Base-by-base conservation (phyloP, 192 early-diverging fungal genomes). In the Linnemannia zychae region DNA sequence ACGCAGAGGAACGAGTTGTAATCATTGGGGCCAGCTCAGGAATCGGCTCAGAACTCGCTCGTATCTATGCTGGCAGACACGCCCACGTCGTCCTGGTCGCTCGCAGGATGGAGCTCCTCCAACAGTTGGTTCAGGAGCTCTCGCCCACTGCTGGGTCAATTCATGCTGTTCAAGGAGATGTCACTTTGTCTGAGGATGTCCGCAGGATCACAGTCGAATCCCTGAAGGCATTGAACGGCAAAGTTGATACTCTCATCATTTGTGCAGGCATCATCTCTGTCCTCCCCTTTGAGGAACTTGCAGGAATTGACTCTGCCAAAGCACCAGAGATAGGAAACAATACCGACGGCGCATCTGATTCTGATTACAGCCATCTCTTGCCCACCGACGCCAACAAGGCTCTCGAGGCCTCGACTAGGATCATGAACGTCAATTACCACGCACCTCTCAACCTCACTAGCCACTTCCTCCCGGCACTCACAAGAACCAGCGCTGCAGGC, bases 11-110 rank as follows among this genome's bases (percentile, higher is more conserved):
- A 69, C 72, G 82, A 48, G 95, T 95, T 5, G 91, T 95, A 3
- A 92, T 96, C 69, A 89, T 97, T 31, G 96, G 96, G 0, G 94
- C 94, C 28, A 95, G 94, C 20, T 93, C 92, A 50, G 96, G 96
- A 3, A 96, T 97, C 46, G 96, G 96, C 1, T 83, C 87, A 5
- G 86, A 91, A 33, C 72, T 93, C 31, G 95, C 96, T 9, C 87
- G 93, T 4, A 87, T 91, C 38, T 96, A 95, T 77, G 94, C 96
- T 1, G 67, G 68, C 24, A 89, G 91, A 15, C 92, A 94, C 0
- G 92, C 93, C 24, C 72, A 90, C 20, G 75, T 95, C 7, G 75
- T 97, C 5, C 75, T 96, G 7, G 91, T 94, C 15, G 94, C 94
- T 3, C 82, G 96, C 5, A 87, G 96, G 6, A 36, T 74, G 18